Evolutionary conservation across 179 eudicot genomes (phyloP), one percentile per base, ranked within the genome.

Genomic region (Silene noctiflora): DNA sequence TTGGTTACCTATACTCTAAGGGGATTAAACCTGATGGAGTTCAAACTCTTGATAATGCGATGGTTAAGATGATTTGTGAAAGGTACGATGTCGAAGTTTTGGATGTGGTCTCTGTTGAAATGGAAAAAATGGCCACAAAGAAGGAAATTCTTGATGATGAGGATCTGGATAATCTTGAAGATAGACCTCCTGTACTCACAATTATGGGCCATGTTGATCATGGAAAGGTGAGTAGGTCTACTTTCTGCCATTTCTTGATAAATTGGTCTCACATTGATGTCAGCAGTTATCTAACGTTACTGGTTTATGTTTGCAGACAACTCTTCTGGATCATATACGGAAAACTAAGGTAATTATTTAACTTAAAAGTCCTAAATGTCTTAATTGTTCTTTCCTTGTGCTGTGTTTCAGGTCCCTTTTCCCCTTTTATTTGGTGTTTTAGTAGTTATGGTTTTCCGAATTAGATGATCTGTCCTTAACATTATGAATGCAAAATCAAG

Each of bases 121-220:
- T 93, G 82, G 95, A 87, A 80, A 91, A 93, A 68, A 95, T 88
- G 95, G 97, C 97, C 33, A 90, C 84, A 78, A 95, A 95, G 88
- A 95, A 78, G 84, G 91, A 89, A 82, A 75, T 89, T 24, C 75
- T 95, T 48, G 99, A 93, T 73, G 92, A 88, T 76, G 97, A 93
- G 29, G 99, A 93, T 69, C 84, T 89, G 67, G 97, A 88, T 77
- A 86, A 85, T 51, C 87, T 95, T 75, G 88, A 91, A 88, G 89
- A 89, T 46, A 88, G 97, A 74, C 99, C 99, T 74, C 99, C 99
- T 39, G 95, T 95, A 58, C 83, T 95, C 78, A 93, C 97, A 24
- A 95, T 95, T 74, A 93, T 95, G 97, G 99, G 99, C 39, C 99
- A 95, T 79, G 99, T 95, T 63, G 99, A 95, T 85, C 99, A 95